phyloP scores from a whole-genome alignment of 73 alveolate species.

The Tetrahymena thermophila region DNA sequence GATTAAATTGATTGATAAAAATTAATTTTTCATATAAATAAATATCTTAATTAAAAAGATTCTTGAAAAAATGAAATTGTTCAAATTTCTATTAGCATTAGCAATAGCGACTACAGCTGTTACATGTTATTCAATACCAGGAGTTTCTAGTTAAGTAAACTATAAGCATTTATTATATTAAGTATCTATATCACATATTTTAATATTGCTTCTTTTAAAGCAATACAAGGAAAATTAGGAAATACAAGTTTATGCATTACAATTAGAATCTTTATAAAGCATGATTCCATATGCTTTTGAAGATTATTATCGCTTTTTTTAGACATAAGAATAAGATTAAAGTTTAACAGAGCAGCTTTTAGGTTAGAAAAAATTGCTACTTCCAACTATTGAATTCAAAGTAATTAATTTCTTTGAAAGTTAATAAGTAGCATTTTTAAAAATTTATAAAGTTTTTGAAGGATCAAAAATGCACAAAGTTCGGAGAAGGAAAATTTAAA shows the following conservation, averaged over 20 bases:
- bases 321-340: neutral
- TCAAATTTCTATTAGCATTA: neutral
- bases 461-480: neutral
- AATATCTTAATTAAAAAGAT: neutral
- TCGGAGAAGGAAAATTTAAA: neutral
- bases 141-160: neutral
- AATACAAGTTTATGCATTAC: neutral
- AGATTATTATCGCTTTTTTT: neutral
- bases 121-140: neutral
- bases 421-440: neutral
- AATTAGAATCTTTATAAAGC: neutral
- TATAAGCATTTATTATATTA: neutral
- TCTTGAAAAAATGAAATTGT: neutral
- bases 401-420: neutral
- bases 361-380: neutral
- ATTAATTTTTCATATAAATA: neutral
- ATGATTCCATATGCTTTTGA: neutral
- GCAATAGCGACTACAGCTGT: neutral
- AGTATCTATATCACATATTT: neutral
- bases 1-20: neutral
- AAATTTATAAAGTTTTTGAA: neutral
- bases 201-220: neutral
- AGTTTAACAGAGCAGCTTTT: neutral
- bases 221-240: neutral
- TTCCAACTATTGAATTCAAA: neutral